Conservation (phyloP, 352 stramenopile genomes). For the Pythium aquatile region DNA sequence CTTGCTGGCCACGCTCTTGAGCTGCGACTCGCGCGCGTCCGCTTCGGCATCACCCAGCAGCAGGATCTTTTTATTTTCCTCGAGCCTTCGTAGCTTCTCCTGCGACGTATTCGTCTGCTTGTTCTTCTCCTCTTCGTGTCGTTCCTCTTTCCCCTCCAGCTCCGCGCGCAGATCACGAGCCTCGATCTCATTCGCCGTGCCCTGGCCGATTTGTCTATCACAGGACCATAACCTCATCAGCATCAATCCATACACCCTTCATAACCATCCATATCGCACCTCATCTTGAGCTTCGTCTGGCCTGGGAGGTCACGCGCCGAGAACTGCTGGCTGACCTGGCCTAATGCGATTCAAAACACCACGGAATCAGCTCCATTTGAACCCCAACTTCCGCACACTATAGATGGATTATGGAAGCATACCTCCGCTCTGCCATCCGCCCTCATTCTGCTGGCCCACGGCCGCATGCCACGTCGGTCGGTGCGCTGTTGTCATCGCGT, state of each 20-base stretch:
- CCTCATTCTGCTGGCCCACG: conserved; percentile 84
- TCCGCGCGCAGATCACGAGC: conserved; percentile 71
- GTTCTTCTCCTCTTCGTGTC: conserved; percentile 74
- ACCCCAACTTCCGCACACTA: neutral
- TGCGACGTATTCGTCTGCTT: conserved; percentile 79
- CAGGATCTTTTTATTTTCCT: conserved; percentile 83
- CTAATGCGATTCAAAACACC: conserved; percentile 23
- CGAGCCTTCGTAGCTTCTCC: conserved; percentile 67
- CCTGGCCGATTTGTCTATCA: conserved; percentile 77
- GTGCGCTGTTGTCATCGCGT: conserved; percentile 80
- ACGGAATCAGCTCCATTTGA: neutral
- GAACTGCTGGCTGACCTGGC: conserved; percentile 76
- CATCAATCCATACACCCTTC: neutral
- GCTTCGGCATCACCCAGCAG: conserved; percentile 70
- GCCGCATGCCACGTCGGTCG: conserved; percentile 84
- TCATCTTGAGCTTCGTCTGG: conserved; percentile 82
- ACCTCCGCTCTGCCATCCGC: conserved; percentile 83
- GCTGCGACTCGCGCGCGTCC: conserved; percentile 73
- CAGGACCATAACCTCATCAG: neutral
- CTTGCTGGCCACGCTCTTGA: conserved; percentile 88
- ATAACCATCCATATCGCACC: conserved; percentile 30
- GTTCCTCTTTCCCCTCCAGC: conserved; percentile 67
- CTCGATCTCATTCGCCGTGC: conserved; percentile 76
- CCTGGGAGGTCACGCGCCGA: conserved; percentile 78
- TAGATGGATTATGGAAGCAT: neutral